phyloP scores from a whole-genome alignment of 2,329 filamentous ascomycete species.

The Neoscytalidium dimidiatum region DNA sequence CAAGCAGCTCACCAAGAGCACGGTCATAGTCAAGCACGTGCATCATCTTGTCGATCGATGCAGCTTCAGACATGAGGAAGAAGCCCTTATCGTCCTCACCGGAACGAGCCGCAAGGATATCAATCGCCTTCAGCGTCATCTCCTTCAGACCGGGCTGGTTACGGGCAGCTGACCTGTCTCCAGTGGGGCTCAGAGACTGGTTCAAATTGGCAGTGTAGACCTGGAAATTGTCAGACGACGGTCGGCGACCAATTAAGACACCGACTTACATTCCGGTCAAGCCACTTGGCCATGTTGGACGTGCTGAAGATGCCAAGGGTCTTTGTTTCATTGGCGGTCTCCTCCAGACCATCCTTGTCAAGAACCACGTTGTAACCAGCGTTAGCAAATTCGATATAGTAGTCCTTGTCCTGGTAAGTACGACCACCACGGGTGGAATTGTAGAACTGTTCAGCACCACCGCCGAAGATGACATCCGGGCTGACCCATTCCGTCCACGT shows the following conservation, averaged over 20 bases:
- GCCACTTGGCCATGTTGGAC: conserved; percentile 78
- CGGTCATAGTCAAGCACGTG: conserved; percentile 82
- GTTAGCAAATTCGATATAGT: conserved; percentile 69
- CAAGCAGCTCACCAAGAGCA: conserved; percentile 79
- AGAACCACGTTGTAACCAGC: conserved; percentile 70
- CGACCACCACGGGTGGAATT: conserved; percentile 53
- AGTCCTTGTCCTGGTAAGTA: conserved; percentile 72
- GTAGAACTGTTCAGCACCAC: conserved; percentile 80
- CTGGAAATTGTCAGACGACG: conserved; percentile 1
- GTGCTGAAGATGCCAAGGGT: conserved; percentile 78
- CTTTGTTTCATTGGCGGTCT: conserved; percentile 59
- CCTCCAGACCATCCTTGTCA: conserved; percentile 71
- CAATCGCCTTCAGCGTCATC: conserved; percentile 85
- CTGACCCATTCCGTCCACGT: conserved; percentile 75
- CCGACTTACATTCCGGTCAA: conserved; percentile 68
- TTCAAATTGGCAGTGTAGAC: conserved; percentile 72
- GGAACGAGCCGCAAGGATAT: conserved; percentile 68
- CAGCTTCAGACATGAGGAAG: conserved; percentile 86
- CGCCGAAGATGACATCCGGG: conserved; percentile 80
- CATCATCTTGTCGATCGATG: conserved; percentile 89
- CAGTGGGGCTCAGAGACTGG: conserved; percentile 69
- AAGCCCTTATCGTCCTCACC: conserved; percentile 65
- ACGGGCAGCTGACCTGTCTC: conserved; percentile 62
- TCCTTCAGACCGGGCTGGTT: conserved; percentile 84
- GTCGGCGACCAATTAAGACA: too few species aligned